Base-by-base conservation (phyloP, 1,139 yeast genomes). In the Yamadazyma dendronema region DNA sequence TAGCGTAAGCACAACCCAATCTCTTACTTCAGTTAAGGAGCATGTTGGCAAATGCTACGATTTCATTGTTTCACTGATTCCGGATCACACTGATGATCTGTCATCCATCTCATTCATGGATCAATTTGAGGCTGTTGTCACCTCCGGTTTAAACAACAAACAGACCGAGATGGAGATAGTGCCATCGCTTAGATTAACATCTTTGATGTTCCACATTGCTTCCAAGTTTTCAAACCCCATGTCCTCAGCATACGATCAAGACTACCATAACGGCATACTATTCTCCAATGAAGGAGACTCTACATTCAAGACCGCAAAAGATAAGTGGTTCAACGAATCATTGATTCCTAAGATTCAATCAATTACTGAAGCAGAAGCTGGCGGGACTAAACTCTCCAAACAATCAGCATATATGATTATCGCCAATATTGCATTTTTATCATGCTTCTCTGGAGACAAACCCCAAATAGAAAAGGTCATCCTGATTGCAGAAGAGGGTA, bases 141-240 rank as follows among this genome's bases (percentile, higher is more conserved):
- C 28, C 3, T 28, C 42, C 3, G 21, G 40, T 4, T 8, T 33
- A 4, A 40, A 34, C 14, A 33, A 28, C 11, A 7, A 16, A 11
- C 10, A 6, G 5, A 19, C n/a, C 7, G 21, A 9, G 6, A 3
- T 26, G 32, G 53, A 43, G n/a, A n/a, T n/a, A 1, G 36, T 45
- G 3, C 67, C 68, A 4, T 52, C 61, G 2, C 46, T 61, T 23
- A 47, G 48, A 32, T 36, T 66, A 6, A 41, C 56, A 3, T 43
- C 58, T 3, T 41, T 48, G 17, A 37, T 65, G 38, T 63, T 52
- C 42, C 39, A 53, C 13, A 40, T 62, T 10, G 42, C 64, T 1
- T 41, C 52, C 4, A 37, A 32, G 12, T 48, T 58, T 30, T 38
- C 54, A 14, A 39, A 43, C 31, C 44, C 48, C 11, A 14, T 9